Evolutionary conservation across 768 basidiomycete genomes (phyloP).

Genomic region (Lactarius sp.): DNA sequence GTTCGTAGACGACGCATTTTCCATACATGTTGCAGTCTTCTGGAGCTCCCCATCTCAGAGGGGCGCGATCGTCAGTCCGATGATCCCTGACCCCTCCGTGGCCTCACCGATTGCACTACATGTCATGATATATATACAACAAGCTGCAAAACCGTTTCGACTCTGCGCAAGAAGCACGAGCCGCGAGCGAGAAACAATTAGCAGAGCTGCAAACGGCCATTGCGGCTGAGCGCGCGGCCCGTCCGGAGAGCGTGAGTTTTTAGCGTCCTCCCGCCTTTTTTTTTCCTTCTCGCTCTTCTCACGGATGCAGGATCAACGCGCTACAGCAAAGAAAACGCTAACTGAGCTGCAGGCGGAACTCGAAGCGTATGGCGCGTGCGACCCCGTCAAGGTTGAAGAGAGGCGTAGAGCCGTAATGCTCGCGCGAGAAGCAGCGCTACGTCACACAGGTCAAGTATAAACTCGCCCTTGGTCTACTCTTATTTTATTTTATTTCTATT

Average conservation of each 20-base stretch:
- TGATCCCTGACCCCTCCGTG: neutral
- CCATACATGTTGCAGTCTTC: slow-evolving; percentile 56
- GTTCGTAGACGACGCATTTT: neutral
- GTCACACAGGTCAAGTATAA: slow-evolving; percentile 75
- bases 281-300: neutral
- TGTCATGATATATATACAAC: neutral
- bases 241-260: slow-evolving; percentile 52
- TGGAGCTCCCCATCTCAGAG: slow-evolving; percentile 94
- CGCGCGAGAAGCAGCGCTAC: slow-evolving; percentile 76
- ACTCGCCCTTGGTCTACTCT: neutral
- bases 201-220: slow-evolving; percentile 45
- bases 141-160: slow-evolving; percentile 61
- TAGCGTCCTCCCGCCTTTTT: neutral
- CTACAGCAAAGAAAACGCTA: slow-evolving; percentile 43
- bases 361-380: slow-evolving; percentile 72
- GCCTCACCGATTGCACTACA: too few relatives aligned
- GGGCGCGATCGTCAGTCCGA: slow-evolving; percentile 56
- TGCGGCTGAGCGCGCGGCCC: slow-evolving; percentile 46
- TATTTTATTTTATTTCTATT: neutral
- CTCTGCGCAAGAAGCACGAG: slow-evolving; percentile 44
- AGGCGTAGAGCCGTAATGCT: slow-evolving; percentile 65
- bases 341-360: slow-evolving; percentile 60
- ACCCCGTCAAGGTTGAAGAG: slow-evolving; percentile 77
- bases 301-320: slow-evolving; percentile 39
- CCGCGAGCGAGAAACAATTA: slow-evolving; percentile 42